Evolutionary conservation across 768 basidiomycete species (phyloP), one percentile per base, ranked within the genome.

Genomic region (Hygrocybe punicea): DNA sequence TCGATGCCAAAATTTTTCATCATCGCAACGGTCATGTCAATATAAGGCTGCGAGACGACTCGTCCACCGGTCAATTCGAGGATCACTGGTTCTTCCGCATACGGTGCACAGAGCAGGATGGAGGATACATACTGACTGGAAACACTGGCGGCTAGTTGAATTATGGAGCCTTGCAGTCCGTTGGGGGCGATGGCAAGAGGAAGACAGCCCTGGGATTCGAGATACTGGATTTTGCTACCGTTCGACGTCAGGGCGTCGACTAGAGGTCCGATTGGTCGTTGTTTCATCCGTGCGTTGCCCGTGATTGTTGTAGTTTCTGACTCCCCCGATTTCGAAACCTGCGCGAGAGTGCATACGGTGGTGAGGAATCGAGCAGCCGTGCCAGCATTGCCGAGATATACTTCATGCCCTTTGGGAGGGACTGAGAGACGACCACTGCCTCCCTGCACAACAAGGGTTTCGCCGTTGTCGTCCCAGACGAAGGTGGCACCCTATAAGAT

Each of bases 1-100:
- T 78, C 63, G 59, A 98, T 77, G 3, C 94, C 96, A 68, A 99
- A 99, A 7, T 88, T 84, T 60, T 79, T 79, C 97, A 99, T 98
- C 88, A 99, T 97, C 8, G 93, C 86, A 63, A 97, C 89, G 8
- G 97, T 98, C 97, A 98, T 98, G 75, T 99, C 95, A 71, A 99
- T 98, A 76, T 98, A 99, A 0, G 94, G 94, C 73, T 98, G 96
- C 5, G 93, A 97, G 69, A 99, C 98, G 67, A 98, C 97, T 58
- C 91, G 86, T 0, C 93, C 96, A 10, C 96, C 97, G 0, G 84
- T 89, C 59, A 99, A 82, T 73, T 97, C 89, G 52, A 98, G 85
- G 2, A 85, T 86, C 58, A 97, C 83, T n/a, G 88, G 79, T 66
- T 91, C 78, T 25, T 71, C 64, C 1, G 96, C 94, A 67, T 98